Evolutionary conservation across 1,284 basidiomycete species (phyloP).

Genomic region (Chalciporus piperatoides): DNA sequence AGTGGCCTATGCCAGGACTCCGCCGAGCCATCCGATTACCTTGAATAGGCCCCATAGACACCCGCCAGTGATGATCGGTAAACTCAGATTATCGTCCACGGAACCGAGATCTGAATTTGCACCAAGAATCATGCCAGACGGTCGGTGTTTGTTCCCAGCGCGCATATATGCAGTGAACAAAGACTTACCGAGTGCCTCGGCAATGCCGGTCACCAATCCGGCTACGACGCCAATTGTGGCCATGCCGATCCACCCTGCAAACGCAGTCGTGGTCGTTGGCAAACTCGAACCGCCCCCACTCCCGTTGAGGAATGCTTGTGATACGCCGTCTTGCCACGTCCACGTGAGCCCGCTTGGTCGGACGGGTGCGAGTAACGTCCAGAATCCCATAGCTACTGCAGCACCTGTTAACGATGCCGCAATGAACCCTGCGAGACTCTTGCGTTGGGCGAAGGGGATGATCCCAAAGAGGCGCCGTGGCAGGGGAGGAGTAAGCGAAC

Average conservation of each 20-base stretch:
- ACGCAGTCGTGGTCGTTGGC: slow-evolving; percentile 3
- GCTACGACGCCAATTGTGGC: slow-evolving; percentile 57
- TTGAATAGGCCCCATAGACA: slow-evolving; percentile 74
- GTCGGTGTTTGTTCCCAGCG: neutral
- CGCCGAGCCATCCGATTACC: slow-evolving; percentile 33
- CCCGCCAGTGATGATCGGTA: slow-evolving; percentile 87
- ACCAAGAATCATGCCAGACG: slow-evolving; percentile 13
- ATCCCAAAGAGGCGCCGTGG: slow-evolving; percentile 54
- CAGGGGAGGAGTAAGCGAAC: slow-evolving; percentile 72
- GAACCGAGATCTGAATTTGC: slow-evolving; percentile 75
- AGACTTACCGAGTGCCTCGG: slow-evolving; percentile 77
- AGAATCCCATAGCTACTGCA: slow-evolving; percentile 73
- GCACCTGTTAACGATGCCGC: slow-evolving; percentile 82
- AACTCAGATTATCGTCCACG: slow-evolving; percentile 89
- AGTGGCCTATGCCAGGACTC: slow-evolving; percentile 15
- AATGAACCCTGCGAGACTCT: slow-evolving; percentile 85
- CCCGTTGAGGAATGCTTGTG: slow-evolving; percentile 18
- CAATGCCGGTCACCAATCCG: slow-evolving; percentile 77
- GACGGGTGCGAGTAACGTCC: slow-evolving; percentile 58
- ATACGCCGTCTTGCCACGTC: slow-evolving; percentile 49
- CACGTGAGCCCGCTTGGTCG: slow-evolving; percentile 46
- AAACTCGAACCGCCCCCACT: neutral
- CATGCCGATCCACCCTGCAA: slow-evolving; percentile 53
- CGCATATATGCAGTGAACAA: slow-evolving; percentile 7
- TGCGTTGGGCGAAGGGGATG: slow-evolving; percentile 78